Evolutionary conservation across 2,329 filamentous ascomycete genomes (phyloP).

Genomic region (Talaromyces sp.): DNA sequence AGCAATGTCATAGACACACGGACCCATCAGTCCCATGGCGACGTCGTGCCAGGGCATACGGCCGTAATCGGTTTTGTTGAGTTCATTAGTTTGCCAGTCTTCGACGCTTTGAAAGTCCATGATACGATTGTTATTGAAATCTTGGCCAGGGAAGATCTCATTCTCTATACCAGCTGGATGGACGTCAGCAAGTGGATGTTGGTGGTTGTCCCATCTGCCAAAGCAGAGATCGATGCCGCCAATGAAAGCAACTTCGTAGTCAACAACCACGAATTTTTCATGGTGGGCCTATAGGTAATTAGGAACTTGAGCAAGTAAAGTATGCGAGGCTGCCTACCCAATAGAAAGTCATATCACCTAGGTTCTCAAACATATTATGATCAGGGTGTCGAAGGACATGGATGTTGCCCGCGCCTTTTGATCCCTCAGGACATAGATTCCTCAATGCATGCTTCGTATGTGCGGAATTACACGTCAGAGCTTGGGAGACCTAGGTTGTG

Average conservation of each 20-base stretch:
- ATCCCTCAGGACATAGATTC: constrained; percentile 74
- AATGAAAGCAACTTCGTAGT: constrained; percentile 87
- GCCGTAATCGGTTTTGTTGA: constrained; percentile 85
- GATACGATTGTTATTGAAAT: constrained; percentile 96
- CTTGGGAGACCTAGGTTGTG: constrained; percentile 57
- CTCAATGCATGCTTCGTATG: constrained; percentile 88
- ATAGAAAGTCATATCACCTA: constrained; percentile 84
- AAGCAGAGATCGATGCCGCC: constrained; percentile 94
- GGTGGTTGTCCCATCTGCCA: constrained; percentile 84
- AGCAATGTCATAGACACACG: constrained; percentile 87
- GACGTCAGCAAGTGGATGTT: constrained; percentile 81
- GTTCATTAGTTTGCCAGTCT: constrained; percentile 89
- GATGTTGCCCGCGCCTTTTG: constrained; percentile 48
- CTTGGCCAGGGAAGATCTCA: constrained; percentile 91
- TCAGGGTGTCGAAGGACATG: constrained; percentile 57
- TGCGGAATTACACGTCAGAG: constrained; percentile 83
- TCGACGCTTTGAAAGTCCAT: constrained; percentile 91
- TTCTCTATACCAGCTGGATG: constrained; percentile 78
- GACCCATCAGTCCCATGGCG: constrained; percentile 78
- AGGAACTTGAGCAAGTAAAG: background rate
- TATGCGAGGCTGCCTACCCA: constrained; percentile 51
- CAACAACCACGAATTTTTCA: constrained; percentile 95
- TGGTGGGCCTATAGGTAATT: constrained; percentile 65
- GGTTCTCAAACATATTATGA: constrained; percentile 77
- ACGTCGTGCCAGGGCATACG: constrained; percentile 74